These are phyloP conservation scores for Lumnitzera littorea DNA, from an alignment of 345 rosid species.

Conservation along the genomic window DNA sequence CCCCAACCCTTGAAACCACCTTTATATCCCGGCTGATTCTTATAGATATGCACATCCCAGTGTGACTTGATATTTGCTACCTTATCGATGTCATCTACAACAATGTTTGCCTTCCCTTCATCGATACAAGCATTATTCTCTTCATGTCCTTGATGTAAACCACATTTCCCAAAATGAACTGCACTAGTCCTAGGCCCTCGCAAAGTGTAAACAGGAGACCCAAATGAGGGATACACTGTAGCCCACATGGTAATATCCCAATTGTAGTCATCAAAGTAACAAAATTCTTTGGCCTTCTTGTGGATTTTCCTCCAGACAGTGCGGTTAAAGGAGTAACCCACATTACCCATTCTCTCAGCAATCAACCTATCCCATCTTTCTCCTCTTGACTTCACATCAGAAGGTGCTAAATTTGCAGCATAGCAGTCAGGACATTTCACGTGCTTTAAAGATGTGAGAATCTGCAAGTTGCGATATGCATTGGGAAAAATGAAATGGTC, in stretches of 20 bases:
- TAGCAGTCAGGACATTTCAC: constrained; percentile 75
- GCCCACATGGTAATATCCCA: constrained; percentile 99
- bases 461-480: constrained; percentile 87
- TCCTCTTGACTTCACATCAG: constrained; percentile 85
- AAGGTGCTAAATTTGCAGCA: constrained; percentile 91
- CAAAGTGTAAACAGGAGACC: constrained; percentile 73
- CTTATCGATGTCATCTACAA: constrained; percentile 52
- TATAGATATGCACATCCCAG: constrained; percentile 50
- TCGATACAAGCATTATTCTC: constrained; percentile 60
- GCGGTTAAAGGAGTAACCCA: constrained; percentile 78
- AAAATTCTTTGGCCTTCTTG: constrained; percentile 66
- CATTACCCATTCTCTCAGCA: constrained; percentile 96
- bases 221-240: constrained; percentile 86
- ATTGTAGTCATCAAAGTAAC: constrained; percentile 90
- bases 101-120: constrained; percentile 56
- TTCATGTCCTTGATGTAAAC: constrained; percentile 90
- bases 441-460: constrained; percentile 51
- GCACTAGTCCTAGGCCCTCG: constrained; percentile 92
- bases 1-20: constrained; percentile 99
- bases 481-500: constrained; percentile 94
- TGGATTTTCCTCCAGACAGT: constrained; percentile 88
- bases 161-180: constrained; percentile 93
- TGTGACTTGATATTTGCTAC: constrained; percentile 44
- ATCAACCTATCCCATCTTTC: constrained; percentile 57
- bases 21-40: constrained; percentile 83